Evolutionary conservation across 768 basidiomycete species (phyloP), one percentile per base, ranked within the genome.

Genomic region (Rhodocollybia butyracea): DNA sequence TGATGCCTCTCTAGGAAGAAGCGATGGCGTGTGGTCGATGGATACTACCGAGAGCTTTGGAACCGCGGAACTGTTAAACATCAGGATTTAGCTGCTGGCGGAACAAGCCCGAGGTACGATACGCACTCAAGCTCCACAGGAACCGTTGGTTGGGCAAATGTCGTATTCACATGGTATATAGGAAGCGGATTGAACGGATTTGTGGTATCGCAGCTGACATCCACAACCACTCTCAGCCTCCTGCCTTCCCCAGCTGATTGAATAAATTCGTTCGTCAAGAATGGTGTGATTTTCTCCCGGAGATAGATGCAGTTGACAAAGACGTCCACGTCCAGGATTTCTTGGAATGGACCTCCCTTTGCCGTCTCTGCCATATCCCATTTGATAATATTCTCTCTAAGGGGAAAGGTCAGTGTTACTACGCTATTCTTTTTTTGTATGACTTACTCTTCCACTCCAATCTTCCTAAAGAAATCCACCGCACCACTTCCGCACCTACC

Each of bases 231-330:
- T 21, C 83, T 77, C 55, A 99, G 71, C 55, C 78, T 77, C 57
- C 96, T 79, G 17, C 72, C 62, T 51, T 74, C 70, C 26, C 94
- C 93, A 8, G 89, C 90, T 19, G 78, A 76, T 13, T 70, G 70
- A 60, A 97, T 87, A 56, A 83, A 82, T 39, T 88, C 82, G 24
- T 73, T 68, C 3, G 85, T 85, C 46, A 96, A 57, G 69, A 98
- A 98, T 17, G 85, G 74, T 0, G 92, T 91, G 52, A 96, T 94
- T 55, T 76, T 69, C 17, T 85, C 82, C n/a, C 85, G 86, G 46
- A 99, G 86, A 71, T 98, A 98, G 70, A 99, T 99, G 80, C 96
- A 98, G 76, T 99, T 99, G 79, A 98, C 85, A 65, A 99, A 97
- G 64, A 99, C 85, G 74, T 99, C 95, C 58, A 93, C 96, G 59